Percentiles rank a stretch among this genome's conserved stretches.
Conservation (phyloP, 371 early-diverging fungal species). For the Rozella allomycis region DNA sequence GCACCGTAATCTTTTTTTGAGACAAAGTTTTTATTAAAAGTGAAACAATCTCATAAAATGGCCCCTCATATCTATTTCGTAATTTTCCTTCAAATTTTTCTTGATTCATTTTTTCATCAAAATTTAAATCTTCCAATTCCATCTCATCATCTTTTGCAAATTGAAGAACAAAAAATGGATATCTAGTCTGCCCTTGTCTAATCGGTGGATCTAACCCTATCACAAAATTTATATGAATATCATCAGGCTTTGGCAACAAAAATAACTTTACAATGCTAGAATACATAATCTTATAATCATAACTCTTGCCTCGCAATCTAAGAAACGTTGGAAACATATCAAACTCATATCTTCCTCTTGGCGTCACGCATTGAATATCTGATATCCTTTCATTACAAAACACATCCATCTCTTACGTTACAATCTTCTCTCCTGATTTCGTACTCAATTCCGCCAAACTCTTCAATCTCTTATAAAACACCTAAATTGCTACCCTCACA, state of each 20-base stretch:
- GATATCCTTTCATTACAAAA: too few relatives aligned
- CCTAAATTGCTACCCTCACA: conserved; percentile 13
- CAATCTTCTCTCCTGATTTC: conserved; percentile 66
- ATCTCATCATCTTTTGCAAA: conserved; percentile 78
- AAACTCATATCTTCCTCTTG: conserved; percentile 79
- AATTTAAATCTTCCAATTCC: conserved; percentile 52
- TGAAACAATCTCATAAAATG: conserved; percentile 64
- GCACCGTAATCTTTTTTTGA: conserved; percentile 48
- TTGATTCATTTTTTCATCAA: conserved; percentile 47
- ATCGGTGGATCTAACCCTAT: conserved; percentile 89
- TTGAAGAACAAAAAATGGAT: conserved; percentile 89
- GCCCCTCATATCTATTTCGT: conserved; percentile 67
- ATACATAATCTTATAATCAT: conserved; percentile 89
- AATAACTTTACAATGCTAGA: conserved; percentile 58
- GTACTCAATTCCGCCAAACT: conserved; percentile 66
- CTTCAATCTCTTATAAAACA: conserved; percentile 79
- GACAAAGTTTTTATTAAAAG: conserved; percentile 74
- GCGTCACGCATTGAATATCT: too few relatives aligned
- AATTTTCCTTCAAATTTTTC: conserved; percentile 54
- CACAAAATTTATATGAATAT: conserved; percentile 69
- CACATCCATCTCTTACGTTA: conserved; percentile 60
- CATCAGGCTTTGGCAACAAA: conserved; percentile 78
- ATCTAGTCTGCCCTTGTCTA: conserved; percentile 95
- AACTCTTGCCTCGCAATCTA: conserved; percentile 86
- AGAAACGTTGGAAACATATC: conserved; percentile 77